These are phyloP conservation scores for Nigrospora osmanthi DNA, from an alignment of 2,329 filamentous ascomycete genomes.

Conservation along the genomic window DNA sequence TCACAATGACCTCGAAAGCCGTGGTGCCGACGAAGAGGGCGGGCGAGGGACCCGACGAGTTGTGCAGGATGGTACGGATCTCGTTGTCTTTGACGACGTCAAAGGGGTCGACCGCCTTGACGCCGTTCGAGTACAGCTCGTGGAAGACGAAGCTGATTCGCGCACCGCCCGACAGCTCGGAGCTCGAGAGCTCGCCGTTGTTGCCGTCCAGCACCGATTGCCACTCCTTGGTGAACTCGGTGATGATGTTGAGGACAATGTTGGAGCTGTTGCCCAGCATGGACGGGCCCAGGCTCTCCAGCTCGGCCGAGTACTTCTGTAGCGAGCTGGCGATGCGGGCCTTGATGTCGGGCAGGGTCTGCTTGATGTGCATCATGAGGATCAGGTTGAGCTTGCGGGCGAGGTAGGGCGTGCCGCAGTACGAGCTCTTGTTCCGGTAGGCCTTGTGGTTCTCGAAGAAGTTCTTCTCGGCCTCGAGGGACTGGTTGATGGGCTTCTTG, in stretches of 20 bases:
- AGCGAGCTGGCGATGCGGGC: constrained; percentile 89
- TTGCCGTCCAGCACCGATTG: constrained; percentile 92
- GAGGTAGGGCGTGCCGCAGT: constrained; percentile 96
- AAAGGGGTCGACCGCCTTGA: constrained; percentile 97
- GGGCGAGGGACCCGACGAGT: constrained; percentile 96
- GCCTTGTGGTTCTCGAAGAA: constrained; percentile 99
- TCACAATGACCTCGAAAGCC: constrained; percentile 97
- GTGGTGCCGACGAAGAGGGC: constrained; percentile 95
- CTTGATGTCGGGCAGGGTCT: constrained; percentile 98
- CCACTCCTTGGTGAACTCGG: constrained; percentile 97
- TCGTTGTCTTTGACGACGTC: constrained; percentile 96
- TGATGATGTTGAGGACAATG: constrained; percentile 97
- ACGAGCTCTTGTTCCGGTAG: constrained; percentile 96
- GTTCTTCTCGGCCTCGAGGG: constrained; percentile 87
- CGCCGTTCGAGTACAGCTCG: constrained; percentile 92
- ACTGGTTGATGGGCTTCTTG: constrained; percentile 86
- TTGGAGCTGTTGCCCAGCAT: constrained; percentile 95
- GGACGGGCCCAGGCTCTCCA: constrained; percentile 79
- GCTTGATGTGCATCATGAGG: constrained; percentile 99
- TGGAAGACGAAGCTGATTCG: constrained; percentile 99
- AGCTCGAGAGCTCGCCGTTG: constrained; percentile 90
- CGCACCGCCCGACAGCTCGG: constrained; percentile 90
- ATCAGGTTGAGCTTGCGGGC: constrained; percentile 97
- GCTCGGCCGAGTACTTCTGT: constrained; percentile 81
- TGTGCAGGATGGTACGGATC: constrained; percentile 94